Base-by-base conservation (phyloP, 331 rosid genomes). In the Stylosanthes scabra region DNA sequence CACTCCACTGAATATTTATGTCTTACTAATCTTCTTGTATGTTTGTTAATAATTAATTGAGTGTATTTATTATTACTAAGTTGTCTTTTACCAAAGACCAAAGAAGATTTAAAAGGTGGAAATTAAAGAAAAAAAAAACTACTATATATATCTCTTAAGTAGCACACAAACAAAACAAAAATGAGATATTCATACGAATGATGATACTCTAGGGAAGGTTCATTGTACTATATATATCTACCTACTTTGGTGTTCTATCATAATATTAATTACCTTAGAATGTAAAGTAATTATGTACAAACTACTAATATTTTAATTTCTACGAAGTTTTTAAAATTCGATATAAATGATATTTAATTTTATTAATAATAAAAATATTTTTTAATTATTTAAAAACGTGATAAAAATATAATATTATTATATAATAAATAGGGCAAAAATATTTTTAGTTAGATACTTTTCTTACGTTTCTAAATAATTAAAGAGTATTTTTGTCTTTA, bases 171-270 rank as follows among this genome's bases (percentile, higher is more conserved):
- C 57, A 51, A 74, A 65, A 64, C n/a, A n/a, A n/a, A n/a, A n/a
- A 64, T 50, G 61, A 63, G 47, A 27, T 57, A 37, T 49, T n/a
- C n/a, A n/a, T n/a, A n/a, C n/a, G n/a, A n/a, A n/a, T n/a, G 55
- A 39, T 66, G n/a, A 69, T 69, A 68, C 72, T 83, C 41, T 67
- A 29, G 86, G 81, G 78, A 83, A 78, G 82, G 81, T 88, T 81
- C 88, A 83, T 9, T 71, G 83, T 67, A 83, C 76, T 51, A 42
- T 11, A 66, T 75, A 82, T 86, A 85, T 76, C 88, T 73, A 65
- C 78, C 47, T 54, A 29, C 34, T 29, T 66, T 28, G 75, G 14
- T 70, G 85, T 71, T 62, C 44, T 31, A 9, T 44, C 6, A 41
- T 70, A 68, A 8, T 49, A 66, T 64, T 78, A 79, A 78, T 65